Evolutionary conservation across 805 yeast genomes (phyloP).

Genomic region (Isabelozyma rhagii): DNA sequence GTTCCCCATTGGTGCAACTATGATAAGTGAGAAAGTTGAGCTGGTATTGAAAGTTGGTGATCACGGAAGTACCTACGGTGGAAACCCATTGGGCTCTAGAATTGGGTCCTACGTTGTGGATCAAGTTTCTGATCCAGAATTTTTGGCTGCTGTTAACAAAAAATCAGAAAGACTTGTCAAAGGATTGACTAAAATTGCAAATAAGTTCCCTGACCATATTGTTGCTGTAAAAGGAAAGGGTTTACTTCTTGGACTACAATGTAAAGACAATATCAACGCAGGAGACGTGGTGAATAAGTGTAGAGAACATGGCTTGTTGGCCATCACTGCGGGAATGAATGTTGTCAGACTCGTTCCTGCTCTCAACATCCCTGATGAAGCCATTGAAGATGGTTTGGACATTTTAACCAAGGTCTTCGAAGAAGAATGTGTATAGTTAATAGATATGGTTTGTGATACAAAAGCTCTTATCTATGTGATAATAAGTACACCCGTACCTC

Average conservation of each 20-base stretch:
- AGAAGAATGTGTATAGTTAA: conserved; percentile 3
- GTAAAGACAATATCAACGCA: conserved; percentile 55
- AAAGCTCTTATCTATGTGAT: not conserved
- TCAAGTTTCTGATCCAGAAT: conserved; percentile 56
- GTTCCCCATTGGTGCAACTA: conserved; percentile 91
- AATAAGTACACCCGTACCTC: not conserved
- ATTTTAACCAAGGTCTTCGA: conserved; percentile 59
- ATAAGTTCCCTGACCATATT: conserved; percentile 58
- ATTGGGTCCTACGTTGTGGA: conserved; percentile 76
- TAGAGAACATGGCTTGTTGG: conserved; percentile 74
- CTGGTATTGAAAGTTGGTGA: conserved; percentile 78
- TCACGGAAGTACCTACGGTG: conserved; percentile 98
- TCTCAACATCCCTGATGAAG: conserved; percentile 70
- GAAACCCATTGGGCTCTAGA: conserved; percentile 88
- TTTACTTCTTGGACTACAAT: conserved; percentile 79
- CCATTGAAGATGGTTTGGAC: conserved; percentile 66
- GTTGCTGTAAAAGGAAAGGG: conserved; percentile 84
- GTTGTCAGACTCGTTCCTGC: conserved; percentile 92
- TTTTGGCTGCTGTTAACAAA: conserved; percentile 56
- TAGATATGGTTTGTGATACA: not conserved
- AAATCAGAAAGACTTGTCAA: conserved; percentile 57
- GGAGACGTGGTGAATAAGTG: conserved; percentile 61
- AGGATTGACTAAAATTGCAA: conserved; percentile 48
- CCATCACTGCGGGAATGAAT: conserved; percentile 90
- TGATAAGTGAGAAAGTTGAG: conserved; percentile 80